Evolutionary conservation across 352 stramenopile genomes (phyloP), one percentile per base, ranked within the genome.

Genomic region (Globisporangium splendens): DNA sequence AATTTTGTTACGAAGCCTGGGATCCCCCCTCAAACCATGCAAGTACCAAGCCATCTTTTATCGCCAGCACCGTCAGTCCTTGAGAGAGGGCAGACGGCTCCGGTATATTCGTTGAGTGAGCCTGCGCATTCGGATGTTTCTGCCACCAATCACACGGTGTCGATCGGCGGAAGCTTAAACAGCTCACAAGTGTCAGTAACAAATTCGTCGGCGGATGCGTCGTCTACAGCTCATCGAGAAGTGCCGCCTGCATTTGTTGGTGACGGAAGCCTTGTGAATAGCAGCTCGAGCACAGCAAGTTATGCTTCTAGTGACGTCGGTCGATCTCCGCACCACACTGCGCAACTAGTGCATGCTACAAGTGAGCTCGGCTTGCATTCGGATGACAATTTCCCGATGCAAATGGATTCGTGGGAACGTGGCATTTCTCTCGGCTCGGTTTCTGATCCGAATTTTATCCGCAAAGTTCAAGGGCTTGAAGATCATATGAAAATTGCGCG

Each of bases 381-480:
- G n/a, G 78, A 89, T 20, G 66, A 78, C 1, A 59, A 67, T 50
- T 49, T 50, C 24, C 58, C 76, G 2, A 76, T 61, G 52, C 66
- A 79, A 18, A 55, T 73, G 15, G 77, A 83, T 38, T 59, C 72
- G 52, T 76, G 73, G 17, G 77, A 76, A 41, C 77, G 81, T 52
- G 79, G 79, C 8, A 73, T 89, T 20, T 91, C 81, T 4, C 69
- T 88, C 41, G 80, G 80, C 1, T 86, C 78, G 17, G 58, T 80
- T 0, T 61, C 68, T 1, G 81, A 91, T 64, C 63, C 78, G 18
- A 61, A 66, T 11, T 87, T 80, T 52, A 69, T 83, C 21, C 77
- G 83, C 20, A 76, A 83, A 52, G 79, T 89, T 24, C 71, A 83
- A n/a, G 66, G 76, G 21, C 70, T 87, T 43, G 80, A 91, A 64